phyloP scores from a whole-genome alignment of 1,284 basidiomycete genomes.

The Violaceomyces palustris region DNA sequence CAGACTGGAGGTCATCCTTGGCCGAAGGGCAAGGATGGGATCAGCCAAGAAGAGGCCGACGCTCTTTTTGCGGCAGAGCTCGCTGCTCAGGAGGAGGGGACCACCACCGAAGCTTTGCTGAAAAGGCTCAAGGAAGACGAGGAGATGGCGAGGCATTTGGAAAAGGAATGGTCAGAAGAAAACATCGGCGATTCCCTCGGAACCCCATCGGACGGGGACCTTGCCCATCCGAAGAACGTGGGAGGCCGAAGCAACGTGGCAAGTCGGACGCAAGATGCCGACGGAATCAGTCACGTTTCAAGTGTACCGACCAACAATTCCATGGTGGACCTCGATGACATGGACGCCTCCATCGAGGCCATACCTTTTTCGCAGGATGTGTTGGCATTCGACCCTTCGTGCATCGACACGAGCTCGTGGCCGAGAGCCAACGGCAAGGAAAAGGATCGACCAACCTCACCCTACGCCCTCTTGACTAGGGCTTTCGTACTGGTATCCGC shows the following conservation, averaged over 20 bases:
- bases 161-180: constrained; percentile 16
- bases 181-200: not conserved
- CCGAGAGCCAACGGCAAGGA: constrained; percentile 12
- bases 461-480: constrained; percentile 76
- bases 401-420: constrained; percentile 34
- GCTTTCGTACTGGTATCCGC: constrained; percentile 67
- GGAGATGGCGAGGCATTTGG: constrained; percentile 21
- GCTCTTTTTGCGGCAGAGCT: constrained; percentile 20
- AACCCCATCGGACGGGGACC: not conserved
- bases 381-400: constrained; percentile 46
- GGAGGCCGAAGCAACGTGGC: not conserved
- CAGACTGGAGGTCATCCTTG: too few relatives aligned
- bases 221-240: not conserved
- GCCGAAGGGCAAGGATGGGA: too few relatives aligned
- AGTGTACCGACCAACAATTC: too few relatives aligned
- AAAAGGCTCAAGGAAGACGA: constrained; percentile 16
- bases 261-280: too few relatives aligned
- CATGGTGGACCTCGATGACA: constrained; percentile 22
- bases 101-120: constrained; percentile 6
- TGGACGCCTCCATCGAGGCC: constrained; percentile 32
- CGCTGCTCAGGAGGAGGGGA: constrained; percentile 15
- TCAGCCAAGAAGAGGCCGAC: constrained; percentile 15
- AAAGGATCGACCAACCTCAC: constrained; percentile 54
- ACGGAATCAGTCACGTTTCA: too few relatives aligned
- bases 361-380: constrained; percentile 48